Base-by-base conservation (phyloP, 176 grass and related monocot genomes). In the Oryza australiensis region DNA sequence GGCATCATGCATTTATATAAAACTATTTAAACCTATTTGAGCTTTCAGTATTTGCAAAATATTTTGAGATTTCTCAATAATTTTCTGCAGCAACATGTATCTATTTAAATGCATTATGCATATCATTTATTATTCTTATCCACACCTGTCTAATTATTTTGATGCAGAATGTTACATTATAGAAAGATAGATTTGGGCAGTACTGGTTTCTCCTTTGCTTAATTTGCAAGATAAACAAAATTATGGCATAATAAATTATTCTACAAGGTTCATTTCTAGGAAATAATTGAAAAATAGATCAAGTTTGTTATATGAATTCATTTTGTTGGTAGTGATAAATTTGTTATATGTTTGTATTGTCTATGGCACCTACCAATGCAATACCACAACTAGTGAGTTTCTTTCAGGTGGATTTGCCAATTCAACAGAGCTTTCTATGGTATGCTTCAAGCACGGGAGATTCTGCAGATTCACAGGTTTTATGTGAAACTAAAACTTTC, bases 361-460 rank as follows among this genome's bases (percentile, higher is more conserved):
- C n/a, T 8, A 11, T 9, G 0, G 55, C 46, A 57, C 26, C 15
- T 15, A 72, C 16, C 24, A 72, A 64, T 86, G 16, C 32, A 74
- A 62, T 48, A 42, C 45, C 7, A 45, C 57, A 77, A 8, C 10
- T 64, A 0, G 14, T 53, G 49, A 9, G 15, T 74, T 48, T 78
- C 2, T 84, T 81, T 90, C 59, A 97, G 94, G 87, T 97, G 55
- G 87, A 94, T 76, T 86, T 94, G 65, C 83, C 92, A 59, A 76
- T 97, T 85, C 85, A 90, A 33, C 94, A 94, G 86, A 89, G 68
- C 59, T 97, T 87, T 87, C 87, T 97, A 57, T 97, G 89, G 89
- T 97, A 97, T 77, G 71, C 59, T 70, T 90, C 92, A 51, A 94
- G 88, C 77, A 78, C 26, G 9, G 94, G 94, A 43, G 92, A 97